These are phyloP conservation scores for Agaricus blazei DNA, from an alignment of 768 basidiomycete genomes.

Conservation along the genomic window DNA sequence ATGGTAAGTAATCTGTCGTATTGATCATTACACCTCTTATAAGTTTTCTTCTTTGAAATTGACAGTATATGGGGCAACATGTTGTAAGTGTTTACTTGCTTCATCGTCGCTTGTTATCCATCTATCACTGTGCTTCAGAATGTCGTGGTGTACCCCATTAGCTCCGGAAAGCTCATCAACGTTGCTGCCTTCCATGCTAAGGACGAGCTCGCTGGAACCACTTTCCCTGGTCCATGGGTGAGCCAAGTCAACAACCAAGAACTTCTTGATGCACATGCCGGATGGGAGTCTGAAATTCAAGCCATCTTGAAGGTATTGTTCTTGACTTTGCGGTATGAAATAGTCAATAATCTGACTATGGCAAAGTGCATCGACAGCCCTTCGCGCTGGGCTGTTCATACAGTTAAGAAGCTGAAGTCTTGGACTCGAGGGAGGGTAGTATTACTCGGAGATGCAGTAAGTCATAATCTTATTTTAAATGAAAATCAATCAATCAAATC, in stretches of 20 bases:
- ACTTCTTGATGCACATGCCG: constrained; percentile 28
- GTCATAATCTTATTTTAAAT: background rate
- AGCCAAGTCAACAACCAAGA: constrained; percentile 31
- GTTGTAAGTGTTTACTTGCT: constrained; percentile 15
- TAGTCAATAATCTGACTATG: background rate
- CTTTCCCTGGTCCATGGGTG: constrained; percentile 30
- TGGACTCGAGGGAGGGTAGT: constrained; percentile 33
- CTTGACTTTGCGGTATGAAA: background rate
- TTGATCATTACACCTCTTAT: background rate
- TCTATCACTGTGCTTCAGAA: constrained; percentile 15
- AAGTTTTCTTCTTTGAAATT: background rate
- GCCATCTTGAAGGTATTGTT: constrained; percentile 36
- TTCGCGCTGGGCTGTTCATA: constrained; percentile 37
- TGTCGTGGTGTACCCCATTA: constrained; percentile 29
- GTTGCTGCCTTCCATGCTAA: constrained; percentile 22
- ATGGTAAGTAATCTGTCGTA: constrained; percentile 18
- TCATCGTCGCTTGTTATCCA: background rate
- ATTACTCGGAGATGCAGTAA: constrained; percentile 41
- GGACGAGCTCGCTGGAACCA: constrained; percentile 24
- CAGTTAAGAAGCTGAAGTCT: constrained; percentile 28
- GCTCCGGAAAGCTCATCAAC: constrained; percentile 26
- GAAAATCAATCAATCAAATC: background rate
- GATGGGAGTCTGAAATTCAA: constrained; percentile 42
- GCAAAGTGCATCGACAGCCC: constrained; percentile 30
- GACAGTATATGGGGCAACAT: constrained; percentile 27